Base-by-base conservation (phyloP, 352 stramenopile genomes). In the Globisporangium canariense region DNA sequence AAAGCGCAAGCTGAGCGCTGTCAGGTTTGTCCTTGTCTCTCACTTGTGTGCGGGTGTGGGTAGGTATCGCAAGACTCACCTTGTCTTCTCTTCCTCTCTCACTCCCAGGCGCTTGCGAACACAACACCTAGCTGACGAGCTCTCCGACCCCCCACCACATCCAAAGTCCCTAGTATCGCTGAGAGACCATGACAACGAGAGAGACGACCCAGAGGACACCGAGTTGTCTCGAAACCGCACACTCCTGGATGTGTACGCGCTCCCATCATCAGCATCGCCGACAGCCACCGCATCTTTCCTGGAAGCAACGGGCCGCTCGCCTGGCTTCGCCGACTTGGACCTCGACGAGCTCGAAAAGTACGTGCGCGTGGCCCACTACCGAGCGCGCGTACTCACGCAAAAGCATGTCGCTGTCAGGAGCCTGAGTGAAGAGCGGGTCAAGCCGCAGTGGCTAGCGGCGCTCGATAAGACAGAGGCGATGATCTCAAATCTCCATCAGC, bases 281-380 rank as follows among this genome's bases (percentile, higher is more conserved):
- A 69, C 52, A 1, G 53, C 75, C n/a, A 51, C 55, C 0, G 53
- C 73, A 11, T 50, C 59, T 2, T 78, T 81, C 9, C 9, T 75
- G 0, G 34, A 49, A 1, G 36, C 65, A 11, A 65, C 64, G 6
- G 74, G 71, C 50, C 67, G 69, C 4, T 50, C 62, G 13, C 73
- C 64, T 30, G 71, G 73, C 0, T 75, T 79, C 38, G 77, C 75
- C 4, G 77, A 87, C 45, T 62, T 86, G 11, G 67, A 89, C 34
- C 64, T 90, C 16, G 46, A 69, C 18, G 67, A 81, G 34, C 58
- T 90, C 16, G 65, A 82, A 25, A 67, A 69, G 13, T 90, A 89
- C 52, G 81, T 70, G 13, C 75, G 81, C 22, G n/a, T 88, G 13
- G 79, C 73, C 1, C 79, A 89, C 63, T 90, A 89, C 28, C 79